These are phyloP conservation scores for Colletotrichum sp. DNA, from an alignment of 2,329 filamentous ascomycete species.

Conservation along the genomic window DNA sequence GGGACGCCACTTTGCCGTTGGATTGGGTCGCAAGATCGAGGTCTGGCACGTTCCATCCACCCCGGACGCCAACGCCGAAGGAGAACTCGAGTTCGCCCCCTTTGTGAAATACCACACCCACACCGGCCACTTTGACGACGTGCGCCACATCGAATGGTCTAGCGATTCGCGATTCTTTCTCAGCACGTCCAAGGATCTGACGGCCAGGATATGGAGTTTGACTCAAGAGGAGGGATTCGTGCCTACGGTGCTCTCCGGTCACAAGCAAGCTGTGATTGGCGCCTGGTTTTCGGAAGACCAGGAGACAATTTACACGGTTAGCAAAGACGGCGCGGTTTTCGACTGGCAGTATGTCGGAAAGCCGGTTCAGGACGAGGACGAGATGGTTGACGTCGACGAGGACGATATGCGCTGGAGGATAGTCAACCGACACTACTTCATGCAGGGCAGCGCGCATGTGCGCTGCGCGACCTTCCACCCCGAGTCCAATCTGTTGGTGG, in stretches of 20 bases:
- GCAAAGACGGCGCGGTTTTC: slow-evolving; percentile 96
- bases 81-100: slow-evolving; percentile 91
- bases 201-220: slow-evolving; percentile 93
- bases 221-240: slow-evolving; percentile 86
- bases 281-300: slow-evolving; percentile 97
- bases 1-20: slow-evolving; percentile 88
- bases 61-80: slow-evolving; percentile 77
- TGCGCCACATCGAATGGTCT: slow-evolving; percentile 92
- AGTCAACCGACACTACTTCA: slow-evolving; percentile 89
- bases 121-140: slow-evolving; percentile 85
- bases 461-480: slow-evolving; percentile 92
- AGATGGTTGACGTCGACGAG: slow-evolving; percentile 64
- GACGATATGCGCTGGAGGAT: slow-evolving; percentile 85
- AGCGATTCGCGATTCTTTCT: slow-evolving; percentile 95
- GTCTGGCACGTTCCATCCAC: slow-evolving; percentile 96
- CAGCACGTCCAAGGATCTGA: slow-evolving; percentile 89
- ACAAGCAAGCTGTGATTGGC: slow-evolving; percentile 87
- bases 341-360: slow-evolving; percentile 83
- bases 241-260: slow-evolving; percentile 88
- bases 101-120: slow-evolving; percentile 90
- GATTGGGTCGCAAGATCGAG: slow-evolving; percentile 85
- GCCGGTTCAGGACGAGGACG: slow-evolving; percentile 61
- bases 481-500: slow-evolving; percentile 88
- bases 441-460: slow-evolving; percentile 86
- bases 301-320: slow-evolving; percentile 94